phyloP scores from a whole-genome alignment of 2,329 filamentous ascomycete species.

The Talaromyces sp. region DNA sequence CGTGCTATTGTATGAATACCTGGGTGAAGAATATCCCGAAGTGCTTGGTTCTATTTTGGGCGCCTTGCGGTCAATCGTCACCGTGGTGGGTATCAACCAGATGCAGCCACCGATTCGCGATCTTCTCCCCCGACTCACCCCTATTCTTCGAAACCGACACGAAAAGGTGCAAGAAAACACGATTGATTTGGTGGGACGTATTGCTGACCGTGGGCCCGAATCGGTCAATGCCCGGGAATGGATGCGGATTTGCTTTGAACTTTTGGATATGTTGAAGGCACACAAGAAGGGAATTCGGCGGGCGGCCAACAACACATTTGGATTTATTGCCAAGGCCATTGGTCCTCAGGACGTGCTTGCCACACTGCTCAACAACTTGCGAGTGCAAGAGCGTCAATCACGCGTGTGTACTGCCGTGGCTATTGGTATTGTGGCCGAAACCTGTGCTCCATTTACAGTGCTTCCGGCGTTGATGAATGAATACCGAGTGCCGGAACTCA shows the following conservation, averaged over 20 bases:
- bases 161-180: constrained; percentile 99
- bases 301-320: constrained; percentile 98
- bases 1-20: constrained; percentile 92
- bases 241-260: constrained; percentile 99
- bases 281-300: constrained; percentile 99
- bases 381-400: constrained; percentile 95
- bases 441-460: constrained; percentile 95
- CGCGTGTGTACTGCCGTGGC: constrained; percentile 98
- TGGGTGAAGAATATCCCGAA: constrained; percentile 97
- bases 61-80: constrained; percentile 91
- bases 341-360: constrained; percentile 95
- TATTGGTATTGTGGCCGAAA: constrained; percentile 97
- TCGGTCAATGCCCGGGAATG: constrained; percentile 95
- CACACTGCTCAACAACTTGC: constrained; percentile 90
- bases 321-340: constrained; percentile 98
- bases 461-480: constrained; percentile 99
- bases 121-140: constrained; percentile 85
- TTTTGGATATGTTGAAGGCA: constrained; percentile 98
- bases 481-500: constrained; percentile 95
- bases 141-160: constrained; percentile 96
- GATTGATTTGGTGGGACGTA: constrained; percentile 94
- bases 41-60: constrained; percentile 95
- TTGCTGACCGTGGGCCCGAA: constrained; percentile 93
- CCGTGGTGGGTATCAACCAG: constrained; percentile 92
- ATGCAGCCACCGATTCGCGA: constrained; percentile 99